Evolutionary conservation across 306 rosid species (phyloP).

Genomic region (Lathyrus oleraceus): DNA sequence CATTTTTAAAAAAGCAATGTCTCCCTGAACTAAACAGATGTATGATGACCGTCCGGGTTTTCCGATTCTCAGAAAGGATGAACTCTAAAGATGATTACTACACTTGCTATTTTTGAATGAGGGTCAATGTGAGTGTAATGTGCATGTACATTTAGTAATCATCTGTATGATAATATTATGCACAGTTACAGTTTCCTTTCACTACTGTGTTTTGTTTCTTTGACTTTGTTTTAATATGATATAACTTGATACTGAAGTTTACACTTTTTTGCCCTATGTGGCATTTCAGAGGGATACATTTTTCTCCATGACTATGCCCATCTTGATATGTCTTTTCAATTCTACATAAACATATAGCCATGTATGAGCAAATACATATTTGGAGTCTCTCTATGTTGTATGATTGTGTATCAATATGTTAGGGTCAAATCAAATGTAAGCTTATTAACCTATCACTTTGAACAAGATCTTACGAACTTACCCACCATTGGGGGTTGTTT

Average conservation of each 20-base stretch:
- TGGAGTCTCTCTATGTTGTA: slow-evolving; percentile 22
- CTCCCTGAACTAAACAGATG: slow-evolving; percentile 27
- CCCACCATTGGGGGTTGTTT: slow-evolving; percentile 18
- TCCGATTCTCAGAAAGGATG: slow-evolving; percentile 9
- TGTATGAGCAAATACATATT: not conserved
- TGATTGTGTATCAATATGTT: not conserved
- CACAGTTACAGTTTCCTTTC: not conserved
- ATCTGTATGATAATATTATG: not conserved
- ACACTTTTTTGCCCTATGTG: not conserved
- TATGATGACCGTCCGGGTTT: slow-evolving; percentile 1
- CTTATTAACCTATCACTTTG: not conserved
- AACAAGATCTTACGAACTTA: slow-evolving; percentile 32
- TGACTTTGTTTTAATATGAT: slow-evolving; percentile 7
- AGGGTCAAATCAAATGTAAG: slow-evolving; percentile 22
- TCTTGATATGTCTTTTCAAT: not conserved
- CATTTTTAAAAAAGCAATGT: slow-evolving; percentile 11
- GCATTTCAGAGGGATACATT: slow-evolving; percentile 10
- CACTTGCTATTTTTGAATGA: slow-evolving; percentile 5
- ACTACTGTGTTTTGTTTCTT: not conserved
- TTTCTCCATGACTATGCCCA: not conserved
- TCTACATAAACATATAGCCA: not conserved
- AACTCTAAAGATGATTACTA: slow-evolving; percentile 17
- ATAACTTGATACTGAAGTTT: slow-evolving; percentile 23
- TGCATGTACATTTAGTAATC: slow-evolving; percentile 9
- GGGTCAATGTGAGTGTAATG: not conserved